Base-by-base conservation (phyloP, 2,329 filamentous ascomycete species). In the Monilinia polystroma region DNA sequence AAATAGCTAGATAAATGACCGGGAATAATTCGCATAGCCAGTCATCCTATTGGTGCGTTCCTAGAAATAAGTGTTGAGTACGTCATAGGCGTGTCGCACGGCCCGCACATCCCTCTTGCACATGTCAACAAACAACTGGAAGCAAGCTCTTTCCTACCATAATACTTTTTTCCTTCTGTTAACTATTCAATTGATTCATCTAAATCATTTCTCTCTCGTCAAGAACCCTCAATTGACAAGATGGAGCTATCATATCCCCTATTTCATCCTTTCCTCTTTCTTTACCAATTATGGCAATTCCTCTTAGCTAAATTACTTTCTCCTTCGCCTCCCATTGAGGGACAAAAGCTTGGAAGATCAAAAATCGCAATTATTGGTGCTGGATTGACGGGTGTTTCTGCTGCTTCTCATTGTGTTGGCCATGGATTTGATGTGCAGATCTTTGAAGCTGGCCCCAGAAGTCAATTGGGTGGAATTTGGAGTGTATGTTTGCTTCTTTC, bases 351-450 rank as follows among this genome's bases (percentile, higher is more conserved):
- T n/a, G 79, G 80, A 16, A 81, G 88, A 38, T 89, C 91, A 18
- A 87, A 84, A 68, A 82, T 92, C 66, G 89, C 89, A 2, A 81
- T 91, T 43, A 87, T 92, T 70, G 89, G 89, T 2, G 87, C 88
- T 38, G 89, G 89, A 1, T 81, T 96, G 65, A 95, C 85, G 0
- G 85, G 92, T 4, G 87, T 95, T 2, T 91, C 91, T 1, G 87
- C 91, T 10, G 92, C 92, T 0, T 87, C 90, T 1, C 92, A 96
- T 76, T 93, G 90, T 74, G 86, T 93, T 47, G 92, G 92, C 1
- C 90, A 95, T 85, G 91, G 91, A 55, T 94, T 94, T 71, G 90
- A 95, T 69, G 89, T 92, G 8, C 83, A 85, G 26, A 85, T 96
- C 51, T 96, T 96, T 71, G 92, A 96, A 75, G 85, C 86, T 10